phyloP scores from a whole-genome alignment of 176 grass and related monocot genomes.

The Triticum turgidum region DNA sequence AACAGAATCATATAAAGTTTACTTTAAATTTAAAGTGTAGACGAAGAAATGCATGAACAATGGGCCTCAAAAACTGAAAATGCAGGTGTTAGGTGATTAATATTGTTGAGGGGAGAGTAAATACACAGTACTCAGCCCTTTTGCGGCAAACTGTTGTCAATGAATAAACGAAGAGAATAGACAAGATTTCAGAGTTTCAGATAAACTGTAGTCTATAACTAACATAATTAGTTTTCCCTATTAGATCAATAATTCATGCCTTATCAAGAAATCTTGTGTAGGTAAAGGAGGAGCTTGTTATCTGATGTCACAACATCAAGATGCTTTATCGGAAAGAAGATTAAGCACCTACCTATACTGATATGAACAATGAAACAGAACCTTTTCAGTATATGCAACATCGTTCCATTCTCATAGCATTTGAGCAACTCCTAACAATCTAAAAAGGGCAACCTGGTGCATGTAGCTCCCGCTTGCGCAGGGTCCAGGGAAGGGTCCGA shows the following conservation, averaged over 20 bases:
- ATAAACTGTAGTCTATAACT: conserved; percentile 1
- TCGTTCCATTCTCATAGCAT: background rate
- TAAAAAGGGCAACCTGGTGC: background rate
- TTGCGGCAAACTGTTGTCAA: background rate
- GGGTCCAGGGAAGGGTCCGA: too few species aligned
- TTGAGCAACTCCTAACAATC: background rate
- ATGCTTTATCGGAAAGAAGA: background rate
- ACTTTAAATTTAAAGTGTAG: background rate
- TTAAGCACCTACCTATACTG: background rate
- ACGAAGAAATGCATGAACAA: background rate
- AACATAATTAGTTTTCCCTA: background rate
- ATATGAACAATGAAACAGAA: background rate
- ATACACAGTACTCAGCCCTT: background rate
- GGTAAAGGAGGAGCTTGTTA: background rate
- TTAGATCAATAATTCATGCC: background rate
- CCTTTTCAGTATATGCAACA: background rate
- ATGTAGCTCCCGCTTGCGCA: too few species aligned
- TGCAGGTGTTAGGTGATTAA: conserved; percentile 1
- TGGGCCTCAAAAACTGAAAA: background rate
- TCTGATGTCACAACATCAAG: background rate
- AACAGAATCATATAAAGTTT: conserved; percentile 15
- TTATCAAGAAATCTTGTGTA: conserved; percentile 2
- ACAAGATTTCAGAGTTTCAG: background rate
- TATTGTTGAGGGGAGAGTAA: background rate
- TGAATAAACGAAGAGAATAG: conserved; percentile 5